A percentile compares a stretch with the other conserved stretches of the same genome.
These are phyloP conservation scores for Melaleuca alternifolia DNA, from an alignment of 345 rosid species.

Conservation along the genomic window DNA sequence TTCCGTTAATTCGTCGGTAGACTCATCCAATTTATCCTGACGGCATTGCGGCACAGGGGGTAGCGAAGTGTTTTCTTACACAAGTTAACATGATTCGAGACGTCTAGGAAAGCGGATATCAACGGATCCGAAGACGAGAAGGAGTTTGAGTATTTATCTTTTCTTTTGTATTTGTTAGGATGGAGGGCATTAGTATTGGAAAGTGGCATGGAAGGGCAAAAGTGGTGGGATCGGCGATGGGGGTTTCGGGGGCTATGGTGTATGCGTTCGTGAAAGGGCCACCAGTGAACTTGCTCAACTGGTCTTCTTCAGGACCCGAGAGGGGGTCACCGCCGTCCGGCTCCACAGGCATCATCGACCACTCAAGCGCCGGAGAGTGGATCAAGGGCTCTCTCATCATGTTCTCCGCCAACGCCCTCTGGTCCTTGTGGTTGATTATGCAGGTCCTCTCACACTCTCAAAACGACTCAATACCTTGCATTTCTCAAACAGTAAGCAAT, in stretches of 20 bases:
- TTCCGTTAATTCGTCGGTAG: background rate
- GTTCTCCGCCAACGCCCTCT: slow-evolving; percentile 60
- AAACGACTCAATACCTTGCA: background rate
- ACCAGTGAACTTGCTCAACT: slow-evolving; percentile 23
- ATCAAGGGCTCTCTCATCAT: slow-evolving; percentile 68
- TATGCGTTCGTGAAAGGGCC: slow-evolving; percentile 80
- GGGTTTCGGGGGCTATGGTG: slow-evolving; percentile 64
- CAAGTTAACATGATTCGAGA: background rate
- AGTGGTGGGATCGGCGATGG: slow-evolving; percentile 46
- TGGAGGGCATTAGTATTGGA: background rate
- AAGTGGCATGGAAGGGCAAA: slow-evolving; percentile 31
- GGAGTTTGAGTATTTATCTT: background rate
- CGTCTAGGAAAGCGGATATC: background rate
- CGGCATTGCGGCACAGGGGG: background rate
- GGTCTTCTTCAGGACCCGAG: background rate
- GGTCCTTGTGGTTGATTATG: slow-evolving; percentile 79
- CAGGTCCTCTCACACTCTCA: slow-evolving; percentile 34
- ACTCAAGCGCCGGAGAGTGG: slow-evolving; percentile 11
- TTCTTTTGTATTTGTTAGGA: background rate
- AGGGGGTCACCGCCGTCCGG: background rate
- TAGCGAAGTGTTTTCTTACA: background rate
- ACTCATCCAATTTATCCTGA: background rate
- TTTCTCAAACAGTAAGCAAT: no score
- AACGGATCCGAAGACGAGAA: background rate
- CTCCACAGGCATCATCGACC: background rate